These are phyloP conservation scores for Thamnidium elegans DNA, from an alignment of 192 early-diverging fungal species.

Conservation along the genomic window DNA sequence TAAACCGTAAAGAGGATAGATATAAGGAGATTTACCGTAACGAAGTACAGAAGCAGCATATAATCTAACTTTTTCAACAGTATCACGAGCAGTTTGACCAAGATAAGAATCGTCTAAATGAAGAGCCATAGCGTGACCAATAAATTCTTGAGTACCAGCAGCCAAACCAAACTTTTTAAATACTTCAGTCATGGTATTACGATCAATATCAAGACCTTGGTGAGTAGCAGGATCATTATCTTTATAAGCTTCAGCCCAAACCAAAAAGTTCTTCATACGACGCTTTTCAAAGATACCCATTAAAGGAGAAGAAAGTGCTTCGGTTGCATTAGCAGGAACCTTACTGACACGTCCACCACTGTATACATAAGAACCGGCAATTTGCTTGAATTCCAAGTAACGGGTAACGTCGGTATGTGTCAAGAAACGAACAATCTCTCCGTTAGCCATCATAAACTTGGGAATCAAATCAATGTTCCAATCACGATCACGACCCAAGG, in stretches of 20 bases:
- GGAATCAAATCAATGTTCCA: conserved; percentile 98
- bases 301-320: conserved; percentile 81
- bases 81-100: conserved; percentile 69
- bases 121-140: conserved; percentile 94
- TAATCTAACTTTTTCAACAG: conserved; percentile 86
- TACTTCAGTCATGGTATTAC: conserved; percentile 76
- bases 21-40: conserved; percentile 95
- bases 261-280: conserved; percentile 89
- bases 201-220: conserved; percentile 74
- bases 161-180: conserved; percentile 92
- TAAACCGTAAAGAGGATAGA: conserved; percentile 97
- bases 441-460: conserved; percentile 99
- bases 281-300: conserved; percentile 97
- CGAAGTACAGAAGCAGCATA: conserved; percentile 91
- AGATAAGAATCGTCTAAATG: conserved; percentile 88
- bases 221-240: conserved; percentile 79
- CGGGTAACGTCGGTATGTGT: conserved; percentile 96
- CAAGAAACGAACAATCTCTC: conserved; percentile 95
- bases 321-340: conserved; percentile 86
- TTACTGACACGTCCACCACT: conserved; percentile 87
- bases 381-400: conserved; percentile 97
- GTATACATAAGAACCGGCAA: conserved; percentile 94
- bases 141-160: conserved; percentile 92
- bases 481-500: conserved; percentile 76
- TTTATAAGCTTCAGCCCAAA: conserved; percentile 88